Evolutionary conservation across 164 flowering plant species (phyloP).

Genomic region (Sedum album): DNA sequence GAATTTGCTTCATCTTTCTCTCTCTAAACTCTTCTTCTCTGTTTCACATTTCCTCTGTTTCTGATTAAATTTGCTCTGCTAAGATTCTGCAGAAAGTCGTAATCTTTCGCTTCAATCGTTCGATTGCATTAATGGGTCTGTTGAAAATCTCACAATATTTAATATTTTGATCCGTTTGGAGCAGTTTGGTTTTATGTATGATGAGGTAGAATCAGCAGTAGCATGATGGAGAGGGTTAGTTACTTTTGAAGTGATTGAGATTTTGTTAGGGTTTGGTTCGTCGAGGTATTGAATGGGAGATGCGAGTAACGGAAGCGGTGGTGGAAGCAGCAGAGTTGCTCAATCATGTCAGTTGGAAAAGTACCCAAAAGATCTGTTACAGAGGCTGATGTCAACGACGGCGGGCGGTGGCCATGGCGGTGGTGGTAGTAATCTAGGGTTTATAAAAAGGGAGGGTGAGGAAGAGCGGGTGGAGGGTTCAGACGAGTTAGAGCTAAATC

Average conservation of each 20-base stretch:
- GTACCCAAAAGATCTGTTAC: constrained; percentile 67
- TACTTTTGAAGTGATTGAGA: background rate
- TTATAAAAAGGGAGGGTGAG: constrained; percentile 8
- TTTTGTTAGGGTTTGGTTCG: background rate
- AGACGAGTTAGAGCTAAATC: constrained; percentile 58
- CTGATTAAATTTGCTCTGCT: background rate
- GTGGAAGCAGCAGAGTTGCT: constrained; percentile 30
- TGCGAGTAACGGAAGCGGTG: constrained; percentile 16
- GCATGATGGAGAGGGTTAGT: too few relatives aligned
- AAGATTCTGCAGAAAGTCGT: background rate
- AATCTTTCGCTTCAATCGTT: background rate
- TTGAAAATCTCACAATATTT: background rate
- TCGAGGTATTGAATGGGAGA: constrained; percentile 26
- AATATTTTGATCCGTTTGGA: background rate
- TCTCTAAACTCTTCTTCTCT: background rate
- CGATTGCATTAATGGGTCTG: background rate
- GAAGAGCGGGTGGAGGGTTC: constrained; percentile 16
- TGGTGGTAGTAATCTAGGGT: constrained; percentile 8
- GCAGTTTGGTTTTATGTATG: background rate
- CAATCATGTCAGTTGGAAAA: constrained; percentile 24
- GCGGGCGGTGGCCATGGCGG: too few relatives aligned
- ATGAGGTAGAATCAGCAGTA: background rate
- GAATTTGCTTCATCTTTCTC: background rate
- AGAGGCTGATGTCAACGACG: too few relatives aligned
- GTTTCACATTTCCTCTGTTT: background rate